Evolutionary conservation across 2,329 filamentous ascomycete species (phyloP).

Genomic region (Beauveria sp.): DNA sequence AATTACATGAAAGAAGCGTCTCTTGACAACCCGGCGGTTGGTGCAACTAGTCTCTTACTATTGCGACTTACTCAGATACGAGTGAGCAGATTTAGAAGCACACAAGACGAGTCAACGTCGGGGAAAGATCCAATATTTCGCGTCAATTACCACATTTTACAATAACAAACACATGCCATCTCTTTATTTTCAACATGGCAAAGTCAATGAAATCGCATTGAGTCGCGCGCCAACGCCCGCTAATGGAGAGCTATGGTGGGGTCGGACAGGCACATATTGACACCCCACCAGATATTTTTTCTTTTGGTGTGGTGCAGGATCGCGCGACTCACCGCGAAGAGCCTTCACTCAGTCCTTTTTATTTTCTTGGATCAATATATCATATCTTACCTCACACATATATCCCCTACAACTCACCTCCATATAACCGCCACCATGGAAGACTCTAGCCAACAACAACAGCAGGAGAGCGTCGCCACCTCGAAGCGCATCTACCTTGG

Average conservation of each 20-base stretch:
- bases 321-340: slow-evolving; percentile 6
- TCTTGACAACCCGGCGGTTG: too few relatives aligned
- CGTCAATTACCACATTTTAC: background rate
- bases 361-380: background rate
- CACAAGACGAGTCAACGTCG: background rate
- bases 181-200: background rate
- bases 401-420: background rate
- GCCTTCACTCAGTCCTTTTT: background rate
- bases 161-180: background rate
- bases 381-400: background rate
- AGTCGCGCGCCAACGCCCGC: background rate
- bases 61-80: background rate
- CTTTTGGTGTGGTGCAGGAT: slow-evolving; percentile 4
- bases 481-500: slow-evolving; percentile 52
- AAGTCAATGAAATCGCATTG: background rate
- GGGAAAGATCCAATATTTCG: background rate
- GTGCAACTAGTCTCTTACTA: background rate
- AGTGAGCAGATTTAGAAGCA: background rate
- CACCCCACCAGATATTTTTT: slow-evolving; percentile 11
- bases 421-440: background rate
- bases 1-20: too few relatives aligned
- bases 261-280: slow-evolving; percentile 9
- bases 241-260: slow-evolving; percentile 9
- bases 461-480: slow-evolving; percentile 18
- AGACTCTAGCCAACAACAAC: slow-evolving; percentile 1